Percentiles rank a stretch among this genome's conserved stretches.
Conservation (phyloP, 2,329 filamentous ascomycete genomes). For the Aspergillus luchuensis region DNA sequence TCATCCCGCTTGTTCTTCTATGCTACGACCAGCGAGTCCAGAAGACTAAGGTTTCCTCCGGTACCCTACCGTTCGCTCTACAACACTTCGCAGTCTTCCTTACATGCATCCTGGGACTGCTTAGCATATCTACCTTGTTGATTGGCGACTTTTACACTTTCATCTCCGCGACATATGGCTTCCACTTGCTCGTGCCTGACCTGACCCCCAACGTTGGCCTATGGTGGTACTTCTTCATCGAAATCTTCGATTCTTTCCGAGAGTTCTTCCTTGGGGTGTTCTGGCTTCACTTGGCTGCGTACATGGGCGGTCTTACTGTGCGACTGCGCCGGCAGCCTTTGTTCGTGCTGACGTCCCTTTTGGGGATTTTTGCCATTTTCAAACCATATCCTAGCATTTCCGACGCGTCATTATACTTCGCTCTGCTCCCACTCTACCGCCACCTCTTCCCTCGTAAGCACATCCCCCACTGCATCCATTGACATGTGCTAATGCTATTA, state of each 20-base stretch:
- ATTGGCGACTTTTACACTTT: slow-evolving; percentile 85
- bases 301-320: slow-evolving; percentile 82
- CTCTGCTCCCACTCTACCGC: slow-evolving; percentile 79
- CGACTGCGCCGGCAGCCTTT: slow-evolving; percentile 83
- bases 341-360: slow-evolving; percentile 78
- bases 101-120: slow-evolving; percentile 60
- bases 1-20: slow-evolving; percentile 78
- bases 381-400: slow-evolving; percentile 95
- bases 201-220: slow-evolving; percentile 92
- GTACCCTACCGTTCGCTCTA: slow-evolving; percentile 53
- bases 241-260: slow-evolving; percentile 98
- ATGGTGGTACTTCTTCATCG: slow-evolving; percentile 99
- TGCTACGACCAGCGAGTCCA: slow-evolving; percentile 68
- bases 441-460: slow-evolving; percentile 79
- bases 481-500: slow-evolving; percentile 40
- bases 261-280: slow-evolving; percentile 97
- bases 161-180: slow-evolving; percentile 83
- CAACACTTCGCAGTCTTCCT: slow-evolving; percentile 57
- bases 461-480: background rate
- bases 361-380: slow-evolving; percentile 91
- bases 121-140: slow-evolving; percentile 71
- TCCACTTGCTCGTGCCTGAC: slow-evolving; percentile 86
- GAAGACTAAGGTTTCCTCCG: slow-evolving; percentile 34
- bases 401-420: slow-evolving; percentile 84
- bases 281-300: slow-evolving; percentile 90